These are phyloP conservation scores for Boletus pseudo-olivaceus DNA, from an alignment of 768 basidiomycete genomes.

Conservation along the genomic window DNA sequence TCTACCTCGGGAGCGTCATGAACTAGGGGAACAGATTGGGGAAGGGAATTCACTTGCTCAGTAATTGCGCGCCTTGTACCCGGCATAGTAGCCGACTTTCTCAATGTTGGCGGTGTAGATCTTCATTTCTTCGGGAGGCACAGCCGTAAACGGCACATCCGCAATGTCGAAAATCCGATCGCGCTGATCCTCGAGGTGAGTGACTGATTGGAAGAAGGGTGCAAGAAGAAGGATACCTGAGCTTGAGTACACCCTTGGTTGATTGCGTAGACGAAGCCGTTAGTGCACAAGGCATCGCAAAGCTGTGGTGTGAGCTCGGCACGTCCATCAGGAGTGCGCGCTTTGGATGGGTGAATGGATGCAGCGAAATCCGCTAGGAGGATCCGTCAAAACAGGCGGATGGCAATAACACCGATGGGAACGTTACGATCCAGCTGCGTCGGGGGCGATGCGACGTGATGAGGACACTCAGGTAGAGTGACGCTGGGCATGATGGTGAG, in stretches of 20 bases:
- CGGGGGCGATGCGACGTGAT: constrained; percentile 30
- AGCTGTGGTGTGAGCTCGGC: constrained; percentile 39
- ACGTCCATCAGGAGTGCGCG: constrained; percentile 38
- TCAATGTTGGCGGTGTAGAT: constrained; percentile 37
- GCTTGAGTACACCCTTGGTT: constrained; percentile 39
- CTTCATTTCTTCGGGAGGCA: constrained; percentile 40
- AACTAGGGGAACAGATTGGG: neutral
- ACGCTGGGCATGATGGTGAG: constrained; percentile 27
- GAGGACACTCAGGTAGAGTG: constrained; percentile 33
- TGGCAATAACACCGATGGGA: neutral
- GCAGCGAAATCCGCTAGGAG: constrained; percentile 44
- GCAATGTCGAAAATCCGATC: constrained; percentile 48
- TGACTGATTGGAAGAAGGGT: constrained; percentile 8
- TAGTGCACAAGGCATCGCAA: constrained; percentile 42
- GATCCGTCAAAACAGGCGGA: constrained; percentile 22
- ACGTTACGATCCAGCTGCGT: constrained; percentile 35
- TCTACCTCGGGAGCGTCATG: constrained; percentile 32
- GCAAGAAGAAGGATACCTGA: constrained; percentile 19
- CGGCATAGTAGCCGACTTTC: constrained; percentile 43
- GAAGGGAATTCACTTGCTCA: constrained; percentile 36
- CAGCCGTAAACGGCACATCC: constrained; percentile 41
- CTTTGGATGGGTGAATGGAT: constrained; percentile 48
- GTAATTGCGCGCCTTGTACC: constrained; percentile 47
- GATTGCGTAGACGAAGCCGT: constrained; percentile 41
- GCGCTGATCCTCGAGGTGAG: constrained; percentile 30